Conservation (phyloP, 129 eudicot genomes). For the Artemisia tridentata region DNA sequence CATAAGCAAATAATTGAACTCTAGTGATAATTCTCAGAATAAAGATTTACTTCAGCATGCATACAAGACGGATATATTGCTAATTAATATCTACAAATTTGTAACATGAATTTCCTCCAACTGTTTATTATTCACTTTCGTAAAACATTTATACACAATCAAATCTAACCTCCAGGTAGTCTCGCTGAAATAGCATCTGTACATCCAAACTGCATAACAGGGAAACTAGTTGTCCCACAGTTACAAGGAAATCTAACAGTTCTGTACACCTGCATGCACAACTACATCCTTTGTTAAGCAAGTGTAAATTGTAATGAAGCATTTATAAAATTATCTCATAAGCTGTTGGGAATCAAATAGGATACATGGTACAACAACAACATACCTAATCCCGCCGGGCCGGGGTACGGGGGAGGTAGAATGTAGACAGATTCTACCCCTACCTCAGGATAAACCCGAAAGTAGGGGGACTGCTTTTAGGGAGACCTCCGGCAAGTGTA, state of each 20-base stretch:
- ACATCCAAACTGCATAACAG: neutral
- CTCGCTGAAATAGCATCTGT: neutral
- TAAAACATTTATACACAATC: neutral
- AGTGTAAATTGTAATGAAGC: neutral
- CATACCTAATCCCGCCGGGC: too few relatives aligned
- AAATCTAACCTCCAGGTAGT: slow-evolving; percentile 14
- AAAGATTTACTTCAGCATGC: neutral
- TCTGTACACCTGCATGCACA: slow-evolving; percentile 3
- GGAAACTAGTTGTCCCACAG: neutral
- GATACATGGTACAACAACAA: neutral
- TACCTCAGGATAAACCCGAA: too few relatives aligned
- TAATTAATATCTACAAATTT: slow-evolving; percentile 1
- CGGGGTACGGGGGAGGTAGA: too few relatives aligned
- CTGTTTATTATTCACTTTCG: neutral
- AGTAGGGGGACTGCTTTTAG: too few relatives aligned
- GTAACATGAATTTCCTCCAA: slow-evolving; percentile 3
- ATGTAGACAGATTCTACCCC: too few relatives aligned
- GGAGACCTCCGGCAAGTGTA: too few relatives aligned
- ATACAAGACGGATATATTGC: neutral
- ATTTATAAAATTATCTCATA: neutral
- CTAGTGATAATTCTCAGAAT: neutral
- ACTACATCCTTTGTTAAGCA: neutral
- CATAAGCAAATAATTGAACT: neutral
- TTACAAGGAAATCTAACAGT: slow-evolving; percentile 12
- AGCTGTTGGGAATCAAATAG: neutral